Percentiles rank a stretch among this genome's conserved stretches.
Evolutionary conservation across 805 yeast species (phyloP).

Genomic region (Candida cerambycidarum): DNA sequence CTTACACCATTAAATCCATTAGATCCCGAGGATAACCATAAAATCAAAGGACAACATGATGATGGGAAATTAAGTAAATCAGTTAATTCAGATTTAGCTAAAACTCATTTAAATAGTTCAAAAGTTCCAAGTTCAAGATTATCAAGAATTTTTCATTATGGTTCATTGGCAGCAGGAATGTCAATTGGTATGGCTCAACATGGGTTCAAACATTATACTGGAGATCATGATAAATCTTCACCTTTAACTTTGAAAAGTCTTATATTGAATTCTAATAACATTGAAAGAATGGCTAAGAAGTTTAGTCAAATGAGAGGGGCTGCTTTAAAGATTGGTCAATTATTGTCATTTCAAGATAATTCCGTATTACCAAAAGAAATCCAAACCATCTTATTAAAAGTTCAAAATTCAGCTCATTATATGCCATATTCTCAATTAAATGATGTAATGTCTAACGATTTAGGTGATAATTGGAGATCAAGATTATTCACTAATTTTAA

Average conservation of each 20-base stretch:
- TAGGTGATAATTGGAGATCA: constrained; percentile 78
- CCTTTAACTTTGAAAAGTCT: constrained; percentile 53
- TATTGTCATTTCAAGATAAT: constrained; percentile 92
- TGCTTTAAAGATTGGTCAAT: constrained; percentile 94
- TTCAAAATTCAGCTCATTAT: constrained; percentile 92
- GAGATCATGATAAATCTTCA: constrained; percentile 41
- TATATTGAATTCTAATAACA: constrained; percentile 75
- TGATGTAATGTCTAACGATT: constrained; percentile 64
- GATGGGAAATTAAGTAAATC: constrained; percentile 4
- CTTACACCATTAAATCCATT: constrained; percentile 2
- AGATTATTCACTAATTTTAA: constrained; percentile 70
- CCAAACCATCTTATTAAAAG: constrained; percentile 74
- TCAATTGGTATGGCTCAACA: constrained; percentile 82
- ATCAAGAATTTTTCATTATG: constrained; percentile 91
- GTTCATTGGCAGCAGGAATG: constrained; percentile 86
- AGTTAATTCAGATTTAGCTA: constrained; percentile 22
- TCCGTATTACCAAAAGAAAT: constrained; percentile 81
- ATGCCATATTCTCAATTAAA: constrained; percentile 94
- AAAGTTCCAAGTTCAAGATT: constrained; percentile 84
- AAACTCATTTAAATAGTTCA: constrained; percentile 43
- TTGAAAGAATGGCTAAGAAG: constrained; percentile 84
- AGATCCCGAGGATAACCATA: neutral
- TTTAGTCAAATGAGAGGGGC: constrained; percentile 98
- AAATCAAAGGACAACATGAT: neutral
- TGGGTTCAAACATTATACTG: constrained; percentile 65